Conservation (phyloP, 257 asterid genomes). For the Paraleonurus japonicus region DNA sequence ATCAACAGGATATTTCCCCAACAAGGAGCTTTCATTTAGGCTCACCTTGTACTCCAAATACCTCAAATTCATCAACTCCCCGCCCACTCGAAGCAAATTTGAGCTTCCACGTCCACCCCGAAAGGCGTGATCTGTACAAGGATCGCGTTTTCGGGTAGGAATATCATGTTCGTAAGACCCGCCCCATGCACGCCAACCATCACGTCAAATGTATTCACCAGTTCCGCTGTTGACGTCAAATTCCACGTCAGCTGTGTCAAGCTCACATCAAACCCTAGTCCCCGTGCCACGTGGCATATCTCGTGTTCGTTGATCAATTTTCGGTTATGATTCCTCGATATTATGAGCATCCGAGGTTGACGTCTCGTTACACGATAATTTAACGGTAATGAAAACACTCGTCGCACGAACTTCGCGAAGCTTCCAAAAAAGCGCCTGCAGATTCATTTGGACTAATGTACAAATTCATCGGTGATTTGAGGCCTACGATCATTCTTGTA, state of each 20-base stretch:
- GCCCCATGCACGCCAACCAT: slow-evolving; percentile 77
- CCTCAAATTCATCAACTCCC: slow-evolving; percentile 46
- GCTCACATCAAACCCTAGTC: slow-evolving; percentile 43
- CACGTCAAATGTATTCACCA: slow-evolving; percentile 52
- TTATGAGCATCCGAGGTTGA: slow-evolving; percentile 46
- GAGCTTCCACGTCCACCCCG: slow-evolving; percentile 29
- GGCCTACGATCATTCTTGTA: slow-evolving; percentile 45
- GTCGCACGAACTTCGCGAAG: slow-evolving; percentile 42
- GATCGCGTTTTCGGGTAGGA: slow-evolving; percentile 55
- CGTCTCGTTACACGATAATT: neutral
- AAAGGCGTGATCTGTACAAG: slow-evolving; percentile 50
- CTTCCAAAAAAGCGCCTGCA: slow-evolving; percentile 26
- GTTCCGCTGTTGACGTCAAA: slow-evolving; percentile 21
- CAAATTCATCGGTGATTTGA: slow-evolving; percentile 33
- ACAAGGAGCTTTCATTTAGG: slow-evolving; percentile 52
- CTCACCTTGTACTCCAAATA: slow-evolving; percentile 46
- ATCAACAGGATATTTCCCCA: neutral
- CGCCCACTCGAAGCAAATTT: slow-evolving; percentile 21
- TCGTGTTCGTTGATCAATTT: slow-evolving; percentile 31
- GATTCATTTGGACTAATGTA: slow-evolving; percentile 29
- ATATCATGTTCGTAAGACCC: slow-evolving; percentile 70
- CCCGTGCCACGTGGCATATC: slow-evolving; percentile 31
- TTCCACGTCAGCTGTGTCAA: slow-evolving; percentile 22
- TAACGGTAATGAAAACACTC: slow-evolving; percentile 28
- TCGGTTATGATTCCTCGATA: slow-evolving; percentile 41